Evolutionary conservation across 148 eudicot species (phyloP), one percentile per base, ranked within the genome.

Genomic region (Vaccinium macrocarpon): DNA sequence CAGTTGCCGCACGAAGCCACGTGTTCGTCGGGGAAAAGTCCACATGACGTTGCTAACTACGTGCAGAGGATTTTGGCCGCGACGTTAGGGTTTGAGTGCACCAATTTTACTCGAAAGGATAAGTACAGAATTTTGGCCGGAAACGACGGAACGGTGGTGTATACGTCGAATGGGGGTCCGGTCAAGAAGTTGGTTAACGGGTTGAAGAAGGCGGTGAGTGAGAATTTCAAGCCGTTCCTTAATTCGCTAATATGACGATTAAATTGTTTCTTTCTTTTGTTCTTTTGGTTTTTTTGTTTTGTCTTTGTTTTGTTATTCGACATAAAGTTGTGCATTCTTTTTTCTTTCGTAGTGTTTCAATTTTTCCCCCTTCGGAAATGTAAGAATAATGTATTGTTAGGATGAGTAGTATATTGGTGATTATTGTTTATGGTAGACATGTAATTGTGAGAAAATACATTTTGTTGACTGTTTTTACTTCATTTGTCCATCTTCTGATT

Each of bases 21-120:
- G 0, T 96, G 98, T 82, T 93, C 98, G 2, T 88, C 96, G 8
- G 98, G 98, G 6, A 93, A 92, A 79, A 96, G 93, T 71, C 98
- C 98, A 1, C 96, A 96, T 8, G 98, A 94, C 52, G 98, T 94
- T 13, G 98, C 98, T 0, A 96, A 96, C 61, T 91, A 96, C 66
- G 98, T 96, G 11, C 98, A 96, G 86, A 93, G 95, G 59, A 82
- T 96, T n/a, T 87, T 96, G 86, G 98, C 94, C 0, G 98, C 95
- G 3, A 93, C 97, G 8, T 84, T 96, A 64, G 98, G 98, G 76
- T 96, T 94, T 83, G 97, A 96, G 87, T 96, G 98, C 83, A 96
- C 98, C 2, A 91, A 91, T 21, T 92, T 92, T 52, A 96, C 98
- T 0, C 87, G 98, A 85, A 93, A 90, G 83, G 98, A 96, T 59